phyloP scores from a whole-genome alignment of 306 rosid genomes.

The Gynostemma pentaphyllum region DNA sequence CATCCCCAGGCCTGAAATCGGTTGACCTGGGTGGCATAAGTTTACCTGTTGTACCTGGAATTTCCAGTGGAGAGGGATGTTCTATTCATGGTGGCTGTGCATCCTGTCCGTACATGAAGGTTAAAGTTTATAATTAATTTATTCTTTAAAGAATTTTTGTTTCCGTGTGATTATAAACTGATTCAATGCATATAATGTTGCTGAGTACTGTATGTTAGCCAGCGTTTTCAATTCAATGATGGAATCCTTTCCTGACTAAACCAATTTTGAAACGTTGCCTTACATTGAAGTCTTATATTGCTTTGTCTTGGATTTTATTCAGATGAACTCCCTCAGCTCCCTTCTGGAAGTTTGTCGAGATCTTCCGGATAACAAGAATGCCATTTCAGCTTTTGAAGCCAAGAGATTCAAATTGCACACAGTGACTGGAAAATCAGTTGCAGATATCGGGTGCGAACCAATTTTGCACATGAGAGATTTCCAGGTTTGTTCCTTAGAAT shows the following conservation, averaged over 20 bases:
- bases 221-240: background rate
- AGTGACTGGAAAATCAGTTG: conserved; percentile 74
- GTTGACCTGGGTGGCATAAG: conserved; percentile 31
- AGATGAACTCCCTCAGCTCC: conserved; percentile 94
- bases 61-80: conserved; percentile 88
- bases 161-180: background rate
- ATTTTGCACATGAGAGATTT: conserved; percentile 94
- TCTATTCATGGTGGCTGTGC: conserved; percentile 95
- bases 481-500: conserved; percentile 44
- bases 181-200: background rate
- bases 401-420: conserved; percentile 60
- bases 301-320: conserved; percentile 16
- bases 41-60: conserved; percentile 75
- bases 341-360: conserved; percentile 65
- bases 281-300: conserved; percentile 12
- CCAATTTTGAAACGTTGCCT: background rate
- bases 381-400: conserved; percentile 50
- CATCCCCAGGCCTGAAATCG: conserved; percentile 26
- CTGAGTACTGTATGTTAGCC: background rate
- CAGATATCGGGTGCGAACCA: conserved; percentile 95
- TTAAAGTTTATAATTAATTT: conserved; percentile 16
- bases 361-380: conserved; percentile 38
- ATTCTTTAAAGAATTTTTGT: background rate
- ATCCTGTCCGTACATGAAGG: conserved; percentile 99
- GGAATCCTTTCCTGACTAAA: background rate